Evolutionary conservation across 306 rosid species (phyloP).

Genomic region (Bauhinia variegata): DNA sequence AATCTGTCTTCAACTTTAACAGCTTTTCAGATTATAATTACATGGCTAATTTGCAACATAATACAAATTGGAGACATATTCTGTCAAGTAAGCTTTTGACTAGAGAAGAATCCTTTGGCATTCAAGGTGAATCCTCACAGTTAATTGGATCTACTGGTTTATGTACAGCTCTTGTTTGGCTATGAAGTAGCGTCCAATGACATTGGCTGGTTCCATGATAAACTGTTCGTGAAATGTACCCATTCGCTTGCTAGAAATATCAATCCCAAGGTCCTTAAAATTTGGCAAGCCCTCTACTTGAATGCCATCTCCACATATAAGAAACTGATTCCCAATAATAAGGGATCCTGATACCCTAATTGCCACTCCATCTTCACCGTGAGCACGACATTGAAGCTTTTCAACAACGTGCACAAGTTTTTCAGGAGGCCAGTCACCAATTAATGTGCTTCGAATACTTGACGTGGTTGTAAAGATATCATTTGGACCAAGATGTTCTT

Average conservation of each 20-base stretch:
- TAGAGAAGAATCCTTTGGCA: too few species aligned
- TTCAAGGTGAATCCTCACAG: slow-evolving; percentile 2
- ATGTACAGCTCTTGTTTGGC: slow-evolving; percentile 84
- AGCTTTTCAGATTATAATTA: background rate
- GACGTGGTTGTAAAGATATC: slow-evolving; percentile 62
- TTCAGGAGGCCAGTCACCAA: slow-evolving; percentile 94
- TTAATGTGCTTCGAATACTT: slow-evolving; percentile 67
- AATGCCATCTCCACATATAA: slow-evolving; percentile 93
- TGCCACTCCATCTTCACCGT: slow-evolving; percentile 79
- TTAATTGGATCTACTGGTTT: slow-evolving; percentile 48
- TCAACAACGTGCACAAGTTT: slow-evolving; percentile 91
- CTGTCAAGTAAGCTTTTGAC: too few species aligned
- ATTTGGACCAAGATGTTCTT: slow-evolving; percentile 65
- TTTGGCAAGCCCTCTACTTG: slow-evolving; percentile 91
- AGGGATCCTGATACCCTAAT: slow-evolving; percentile 91
- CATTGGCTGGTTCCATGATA: slow-evolving; percentile 69
- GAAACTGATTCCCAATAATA: slow-evolving; percentile 85
- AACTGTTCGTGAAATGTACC: slow-evolving; percentile 90
- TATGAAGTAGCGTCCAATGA: slow-evolving; percentile 76
- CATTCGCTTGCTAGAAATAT: slow-evolving; percentile 77
- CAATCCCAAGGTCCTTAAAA: slow-evolving; percentile 82
- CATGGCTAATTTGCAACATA: background rate
- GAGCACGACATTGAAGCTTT: slow-evolving; percentile 81
- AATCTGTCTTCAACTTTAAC: slow-evolving; percentile 25
- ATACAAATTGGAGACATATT: slow-evolving; percentile 22